Evolutionary conservation across 1,284 basidiomycete species (phyloP).

Genomic region (Schizophyllum amplum): DNA sequence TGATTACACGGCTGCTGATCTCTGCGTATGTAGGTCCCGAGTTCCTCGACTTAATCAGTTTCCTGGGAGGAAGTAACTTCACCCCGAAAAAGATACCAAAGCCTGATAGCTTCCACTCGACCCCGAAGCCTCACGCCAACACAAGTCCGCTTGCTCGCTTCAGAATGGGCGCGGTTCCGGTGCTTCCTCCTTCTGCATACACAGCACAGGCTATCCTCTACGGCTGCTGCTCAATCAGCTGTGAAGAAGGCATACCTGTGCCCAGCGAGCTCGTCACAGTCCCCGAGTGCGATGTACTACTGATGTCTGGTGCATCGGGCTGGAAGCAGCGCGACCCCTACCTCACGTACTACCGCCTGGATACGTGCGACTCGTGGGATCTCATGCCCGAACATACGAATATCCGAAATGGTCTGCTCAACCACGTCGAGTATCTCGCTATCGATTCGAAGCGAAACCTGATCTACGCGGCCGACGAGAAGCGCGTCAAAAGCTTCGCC

Average conservation of each 20-base stretch:
- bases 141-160: background rate
- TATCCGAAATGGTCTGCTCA: constrained; percentile 13
- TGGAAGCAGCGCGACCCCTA: constrained; percentile 4
- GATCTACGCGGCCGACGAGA: constrained; percentile 20
- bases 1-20: background rate
- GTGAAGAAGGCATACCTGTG: constrained; percentile 9
- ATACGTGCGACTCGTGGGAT: background rate
- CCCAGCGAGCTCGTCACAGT: constrained; percentile 13
- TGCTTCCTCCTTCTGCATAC: background rate
- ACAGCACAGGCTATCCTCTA: constrained; percentile 19
- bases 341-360: background rate
- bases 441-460: constrained; percentile 21
- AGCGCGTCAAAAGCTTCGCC: constrained; percentile 22
- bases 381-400: constrained; percentile 11
- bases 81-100: background rate
- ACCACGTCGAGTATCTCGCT: constrained; percentile 11
- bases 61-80: background rate
- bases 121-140: background rate
- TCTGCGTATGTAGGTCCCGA: background rate
- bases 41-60: background rate
- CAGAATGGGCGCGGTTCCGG: background rate
- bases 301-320: background rate
- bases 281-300: constrained; percentile 9
- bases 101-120: background rate
- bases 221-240: constrained; percentile 28